Conservation (phyloP, 2,329 filamentous ascomycete genomes). For the Microdochium bolleyi region DNA sequence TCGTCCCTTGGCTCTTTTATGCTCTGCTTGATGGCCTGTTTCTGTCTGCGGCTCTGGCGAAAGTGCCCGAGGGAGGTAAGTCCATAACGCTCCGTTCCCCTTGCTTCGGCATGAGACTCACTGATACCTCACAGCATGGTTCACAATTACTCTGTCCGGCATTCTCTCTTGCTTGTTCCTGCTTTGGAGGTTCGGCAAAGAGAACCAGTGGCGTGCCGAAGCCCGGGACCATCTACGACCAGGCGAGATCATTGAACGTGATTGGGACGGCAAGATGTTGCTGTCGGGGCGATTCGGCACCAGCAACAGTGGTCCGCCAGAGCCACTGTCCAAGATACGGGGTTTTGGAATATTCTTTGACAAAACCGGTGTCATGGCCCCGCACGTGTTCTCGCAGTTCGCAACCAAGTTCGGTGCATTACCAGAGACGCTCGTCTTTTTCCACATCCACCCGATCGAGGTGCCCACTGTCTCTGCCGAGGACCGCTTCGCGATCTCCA, state of each 20-base stretch:
- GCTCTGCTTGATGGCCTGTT: slow-evolving; percentile 62
- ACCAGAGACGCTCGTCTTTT: slow-evolving; percentile 65
- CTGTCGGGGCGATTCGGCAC: slow-evolving; percentile 31
- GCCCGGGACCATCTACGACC: slow-evolving; percentile 49
- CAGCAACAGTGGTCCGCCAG: slow-evolving; percentile 11
- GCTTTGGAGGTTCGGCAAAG: slow-evolving; percentile 73
- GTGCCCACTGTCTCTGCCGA: slow-evolving; percentile 42
- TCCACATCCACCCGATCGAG: slow-evolving; percentile 60
- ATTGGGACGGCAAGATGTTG: slow-evolving; percentile 14
- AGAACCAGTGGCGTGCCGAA: slow-evolving; percentile 68
- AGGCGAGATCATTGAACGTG: slow-evolving; percentile 23
- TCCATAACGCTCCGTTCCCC: background rate
- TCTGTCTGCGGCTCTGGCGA: slow-evolving; percentile 60
- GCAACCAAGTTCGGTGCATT: slow-evolving; percentile 60
- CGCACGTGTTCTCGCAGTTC: slow-evolving; percentile 65
- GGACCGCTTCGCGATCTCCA: slow-evolving; percentile 39
- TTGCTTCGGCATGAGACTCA: background rate
- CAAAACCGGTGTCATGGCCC: slow-evolving; percentile 59
- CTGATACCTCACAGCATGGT: slow-evolving; percentile 43
- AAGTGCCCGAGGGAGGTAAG: slow-evolving; percentile 59
- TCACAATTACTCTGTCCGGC: slow-evolving; percentile 58
- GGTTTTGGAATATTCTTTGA: slow-evolving; percentile 72
- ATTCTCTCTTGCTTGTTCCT: slow-evolving; percentile 59
- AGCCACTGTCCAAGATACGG: slow-evolving; percentile 33
- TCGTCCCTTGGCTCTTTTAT: slow-evolving; percentile 55